Conservation (phyloP, 176 grass and related monocot genomes). For the Juncus effusus region DNA sequence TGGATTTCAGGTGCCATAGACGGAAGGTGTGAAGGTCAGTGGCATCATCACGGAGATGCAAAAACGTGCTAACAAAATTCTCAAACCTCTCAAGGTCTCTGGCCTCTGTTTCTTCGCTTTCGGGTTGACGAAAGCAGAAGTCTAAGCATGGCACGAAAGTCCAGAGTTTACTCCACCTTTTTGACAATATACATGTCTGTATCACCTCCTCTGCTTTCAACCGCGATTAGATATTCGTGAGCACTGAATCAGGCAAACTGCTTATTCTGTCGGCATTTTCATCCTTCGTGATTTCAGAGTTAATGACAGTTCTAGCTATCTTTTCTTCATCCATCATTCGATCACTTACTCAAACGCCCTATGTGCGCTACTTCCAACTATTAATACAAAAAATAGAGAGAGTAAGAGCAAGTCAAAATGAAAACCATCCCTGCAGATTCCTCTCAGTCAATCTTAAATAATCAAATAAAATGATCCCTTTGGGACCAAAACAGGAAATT, state of each 20-base stretch:
- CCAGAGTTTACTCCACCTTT: slow-evolving; percentile 7
- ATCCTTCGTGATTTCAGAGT: neutral
- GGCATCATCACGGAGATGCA: neutral
- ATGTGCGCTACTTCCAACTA: no score
- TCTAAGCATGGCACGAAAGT: neutral
- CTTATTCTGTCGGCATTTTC: neutral
- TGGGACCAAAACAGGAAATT: no score
- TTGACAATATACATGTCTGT: neutral
- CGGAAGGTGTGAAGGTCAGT: neutral
- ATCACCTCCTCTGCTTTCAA: slow-evolving; percentile 3
- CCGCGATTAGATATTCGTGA: neutral
- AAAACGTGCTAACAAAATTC: no score
- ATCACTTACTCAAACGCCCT: no score
- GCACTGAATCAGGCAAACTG: neutral
- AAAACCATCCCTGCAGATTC: no score
- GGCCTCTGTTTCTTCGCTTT: neutral
- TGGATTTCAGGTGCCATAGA: neutral
- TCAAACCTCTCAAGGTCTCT: neutral
- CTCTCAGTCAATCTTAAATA: no score
- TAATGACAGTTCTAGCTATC: neutral
- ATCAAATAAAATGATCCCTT: no score
- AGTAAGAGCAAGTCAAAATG: no score
- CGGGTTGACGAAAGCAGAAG: neutral
- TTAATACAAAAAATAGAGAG: no score
- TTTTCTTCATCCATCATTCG: neutral